phyloP scores from a whole-genome alignment of 2,329 filamentous ascomycete genomes.

The Beauveria asiatica region DNA sequence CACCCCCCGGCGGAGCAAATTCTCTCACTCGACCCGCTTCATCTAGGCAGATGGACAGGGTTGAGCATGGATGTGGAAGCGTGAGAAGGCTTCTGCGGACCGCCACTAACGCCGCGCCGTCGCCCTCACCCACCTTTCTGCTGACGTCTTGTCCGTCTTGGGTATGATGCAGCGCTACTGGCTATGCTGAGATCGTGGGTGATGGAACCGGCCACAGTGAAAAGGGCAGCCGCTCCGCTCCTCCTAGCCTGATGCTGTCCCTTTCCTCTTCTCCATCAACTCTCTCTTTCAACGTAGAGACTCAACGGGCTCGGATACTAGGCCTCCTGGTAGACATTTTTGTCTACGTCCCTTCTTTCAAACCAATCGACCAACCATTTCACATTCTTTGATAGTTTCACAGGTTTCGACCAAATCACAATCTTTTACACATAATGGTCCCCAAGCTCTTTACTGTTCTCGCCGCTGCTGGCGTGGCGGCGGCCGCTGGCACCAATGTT shows the following conservation, averaged over 20 bases:
- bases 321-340: slow-evolving; percentile 25
- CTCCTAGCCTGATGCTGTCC: not conserved
- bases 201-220: not conserved
- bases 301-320: slow-evolving; percentile 19
- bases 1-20: not conserved
- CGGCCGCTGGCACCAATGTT: slow-evolving; percentile 16
- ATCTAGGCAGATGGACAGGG: slow-evolving; percentile 1
- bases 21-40: slow-evolving; percentile 2
- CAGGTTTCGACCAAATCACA: slow-evolving; percentile 27
- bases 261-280: slow-evolving; percentile 15
- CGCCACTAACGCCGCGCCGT: not conserved
- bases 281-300: slow-evolving; percentile 21
- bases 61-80: not conserved
- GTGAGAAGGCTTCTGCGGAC: not conserved
- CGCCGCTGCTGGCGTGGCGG: slow-evolving; percentile 17
- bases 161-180: not conserved
- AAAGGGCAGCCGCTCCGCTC: slow-evolving; percentile 6
- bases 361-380: slow-evolving; percentile 14
- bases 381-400: slow-evolving; percentile 21
- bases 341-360: slow-evolving; percentile 34
- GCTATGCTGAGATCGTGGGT: not conserved
- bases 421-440: slow-evolving; percentile 19
- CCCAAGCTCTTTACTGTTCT: slow-evolving; percentile 17
- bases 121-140: not conserved
- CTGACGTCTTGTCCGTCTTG: not conserved